phyloP scores from a whole-genome alignment of 768 basidiomycete genomes.

The Candolleomyces aberdarensis region DNA sequence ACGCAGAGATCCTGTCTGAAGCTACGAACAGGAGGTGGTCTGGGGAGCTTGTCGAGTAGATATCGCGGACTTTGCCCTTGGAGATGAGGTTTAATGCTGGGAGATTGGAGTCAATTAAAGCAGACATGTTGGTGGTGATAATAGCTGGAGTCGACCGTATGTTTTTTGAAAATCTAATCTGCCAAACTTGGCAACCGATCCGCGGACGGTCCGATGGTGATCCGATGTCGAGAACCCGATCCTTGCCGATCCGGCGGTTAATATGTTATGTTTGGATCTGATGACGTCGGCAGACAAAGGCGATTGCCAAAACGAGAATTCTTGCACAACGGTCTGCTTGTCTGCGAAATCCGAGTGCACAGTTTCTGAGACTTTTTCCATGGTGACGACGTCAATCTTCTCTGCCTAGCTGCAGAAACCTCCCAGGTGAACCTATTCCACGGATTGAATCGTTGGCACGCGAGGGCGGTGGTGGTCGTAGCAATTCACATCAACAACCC shows the following conservation, averaged over 20 bases:
- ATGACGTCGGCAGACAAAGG: too few species aligned
- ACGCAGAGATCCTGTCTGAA: slow-evolving; percentile 93
- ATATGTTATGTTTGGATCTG: too few species aligned
- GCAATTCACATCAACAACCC: too few species aligned
- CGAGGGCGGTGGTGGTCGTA: too few species aligned
- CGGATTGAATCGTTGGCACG: too few species aligned
- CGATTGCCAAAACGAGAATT: neutral
- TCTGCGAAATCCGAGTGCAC: neutral
- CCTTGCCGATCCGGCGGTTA: too few species aligned
- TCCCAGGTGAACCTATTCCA: too few species aligned
- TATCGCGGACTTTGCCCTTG: slow-evolving; percentile 94
- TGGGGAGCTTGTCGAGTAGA: slow-evolving; percentile 74
- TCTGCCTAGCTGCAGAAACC: neutral
- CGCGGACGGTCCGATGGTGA: too few species aligned
- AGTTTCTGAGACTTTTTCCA: neutral
- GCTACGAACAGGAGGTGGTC: slow-evolving; percentile 88
- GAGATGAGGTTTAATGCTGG: slow-evolving; percentile 69
- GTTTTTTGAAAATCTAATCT: too few species aligned
- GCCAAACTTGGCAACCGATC: too few species aligned
- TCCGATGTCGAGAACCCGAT: too few species aligned
- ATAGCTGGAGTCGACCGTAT: too few species aligned
- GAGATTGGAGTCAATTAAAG: slow-evolving; percentile 55
- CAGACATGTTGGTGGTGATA: slow-evolving; percentile 17
- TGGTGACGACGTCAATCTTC: neutral
- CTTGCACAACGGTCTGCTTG: neutral